phyloP scores from a whole-genome alignment of 805 yeast genomes.

The Wickerhamiella cacticola region DNA sequence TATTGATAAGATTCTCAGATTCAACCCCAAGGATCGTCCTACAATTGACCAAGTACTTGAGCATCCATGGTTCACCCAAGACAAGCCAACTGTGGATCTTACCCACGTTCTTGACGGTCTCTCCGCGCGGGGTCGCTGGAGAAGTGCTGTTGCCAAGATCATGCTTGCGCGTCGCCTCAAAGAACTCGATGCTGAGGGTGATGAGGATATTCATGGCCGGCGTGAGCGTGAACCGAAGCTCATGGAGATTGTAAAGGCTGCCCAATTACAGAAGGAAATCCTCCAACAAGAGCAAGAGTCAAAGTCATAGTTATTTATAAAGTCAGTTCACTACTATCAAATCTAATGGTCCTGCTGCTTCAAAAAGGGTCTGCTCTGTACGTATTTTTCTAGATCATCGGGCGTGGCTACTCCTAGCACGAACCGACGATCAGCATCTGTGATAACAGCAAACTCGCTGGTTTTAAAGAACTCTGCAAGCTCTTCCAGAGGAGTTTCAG shows the following conservation, averaged over 20 bases:
- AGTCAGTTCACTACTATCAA: too few species aligned
- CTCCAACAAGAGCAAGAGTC: conserved; percentile 16
- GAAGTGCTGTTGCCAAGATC: conserved; percentile 76
- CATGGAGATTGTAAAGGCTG: conserved; percentile 60
- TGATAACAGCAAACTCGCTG: conserved; percentile 47
- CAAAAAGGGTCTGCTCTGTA: conserved; percentile 8
- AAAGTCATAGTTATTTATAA: not conserved
- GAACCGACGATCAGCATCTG: conserved; percentile 40
- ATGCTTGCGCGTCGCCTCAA: conserved; percentile 67
- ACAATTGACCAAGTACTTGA: conserved; percentile 63
- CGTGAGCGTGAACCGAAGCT: conserved; percentile 27
- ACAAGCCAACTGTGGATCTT: conserved; percentile 47
- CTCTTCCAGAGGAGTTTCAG: conserved; percentile 42
- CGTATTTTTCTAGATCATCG: conserved; percentile 31
- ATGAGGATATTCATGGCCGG: conserved; percentile 30
- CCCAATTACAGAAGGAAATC: conserved; percentile 46
- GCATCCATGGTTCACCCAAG: conserved; percentile 60
- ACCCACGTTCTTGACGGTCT: conserved; percentile 71
- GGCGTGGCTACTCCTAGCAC: conserved; percentile 50
- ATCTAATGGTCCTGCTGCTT: too few species aligned
- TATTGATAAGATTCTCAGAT: conserved; percentile 55
- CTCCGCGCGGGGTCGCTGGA: conserved; percentile 72
- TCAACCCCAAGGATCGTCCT: conserved; percentile 72
- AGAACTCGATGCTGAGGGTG: conserved; percentile 45
- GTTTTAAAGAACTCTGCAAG: conserved; percentile 39